Percentiles rank a stretch among this genome's conserved stretches.
Evolutionary conservation across 805 yeast species (phyloP).

Genomic region (Saturnispora dispora): DNA sequence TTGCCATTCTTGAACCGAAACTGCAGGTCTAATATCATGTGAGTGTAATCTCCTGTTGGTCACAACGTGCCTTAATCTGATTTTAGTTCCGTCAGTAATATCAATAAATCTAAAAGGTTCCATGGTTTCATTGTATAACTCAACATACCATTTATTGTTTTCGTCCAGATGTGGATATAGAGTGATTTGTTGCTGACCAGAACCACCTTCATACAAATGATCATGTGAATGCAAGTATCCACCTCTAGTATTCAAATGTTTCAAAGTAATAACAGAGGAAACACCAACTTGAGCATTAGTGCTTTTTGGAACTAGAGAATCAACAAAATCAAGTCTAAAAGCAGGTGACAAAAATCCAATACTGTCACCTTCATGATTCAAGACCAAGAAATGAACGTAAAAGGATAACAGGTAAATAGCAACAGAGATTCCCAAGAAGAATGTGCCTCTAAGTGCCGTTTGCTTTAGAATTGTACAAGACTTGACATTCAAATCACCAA

Average conservation of each 20-base stretch:
- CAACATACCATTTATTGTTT: constrained; percentile 66
- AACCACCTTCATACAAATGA: constrained; percentile 64
- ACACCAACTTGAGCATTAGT: constrained; percentile 64
- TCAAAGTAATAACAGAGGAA: constrained; percentile 56
- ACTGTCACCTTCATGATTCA: constrained; percentile 60
- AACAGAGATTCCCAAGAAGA: constrained; percentile 52
- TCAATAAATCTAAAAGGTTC: constrained; percentile 53
- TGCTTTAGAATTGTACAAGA: constrained; percentile 37
- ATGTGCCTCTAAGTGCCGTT: constrained; percentile 39
- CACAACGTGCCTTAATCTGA: constrained; percentile 52
- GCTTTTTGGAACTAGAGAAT: constrained; percentile 49
- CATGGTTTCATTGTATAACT: constrained; percentile 51
- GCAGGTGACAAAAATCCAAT: constrained; percentile 64
- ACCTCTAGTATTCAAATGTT: constrained; percentile 63
- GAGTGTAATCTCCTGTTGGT: constrained; percentile 68
- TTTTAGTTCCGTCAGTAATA: constrained; percentile 57
- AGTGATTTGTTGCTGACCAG: constrained; percentile 77
- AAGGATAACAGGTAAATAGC: constrained; percentile 50
- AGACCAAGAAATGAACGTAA: constrained; percentile 50
- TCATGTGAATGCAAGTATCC: constrained; percentile 81
- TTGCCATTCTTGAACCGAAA: constrained; percentile 72
- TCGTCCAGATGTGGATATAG: constrained; percentile 69
- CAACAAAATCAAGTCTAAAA: constrained; percentile 54
- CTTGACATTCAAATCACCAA: constrained; percentile 59
- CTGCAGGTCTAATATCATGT: constrained; percentile 76